Evolutionary conservation across 176 grass and related monocot species (phyloP).

Genomic region (Oryza officinalis): DNA sequence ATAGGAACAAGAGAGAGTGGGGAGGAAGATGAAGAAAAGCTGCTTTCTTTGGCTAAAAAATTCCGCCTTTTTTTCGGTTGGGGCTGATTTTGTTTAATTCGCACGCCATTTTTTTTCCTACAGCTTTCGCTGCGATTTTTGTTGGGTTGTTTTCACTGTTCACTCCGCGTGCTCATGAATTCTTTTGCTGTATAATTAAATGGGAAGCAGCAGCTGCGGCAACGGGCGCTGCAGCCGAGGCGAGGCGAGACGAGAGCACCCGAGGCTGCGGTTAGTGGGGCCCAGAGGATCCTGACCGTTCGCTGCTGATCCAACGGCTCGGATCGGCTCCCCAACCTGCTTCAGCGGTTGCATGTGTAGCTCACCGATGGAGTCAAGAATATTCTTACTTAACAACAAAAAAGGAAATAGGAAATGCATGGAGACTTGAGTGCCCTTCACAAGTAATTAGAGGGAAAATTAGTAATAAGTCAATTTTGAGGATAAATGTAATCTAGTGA

Average conservation of each 20-base stretch:
- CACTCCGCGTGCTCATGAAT: neutral
- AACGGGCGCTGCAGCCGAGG: conserved; percentile 27
- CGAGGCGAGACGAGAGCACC: neutral
- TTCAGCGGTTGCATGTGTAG: neutral
- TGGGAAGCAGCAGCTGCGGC: conserved; percentile 23
- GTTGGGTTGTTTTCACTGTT: neutral
- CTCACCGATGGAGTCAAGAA: no score
- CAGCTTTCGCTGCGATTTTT: conserved; percentile 9
- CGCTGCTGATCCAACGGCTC: neutral
- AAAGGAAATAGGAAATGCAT: no score
- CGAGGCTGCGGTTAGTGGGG: neutral
- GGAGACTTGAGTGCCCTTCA: no score
- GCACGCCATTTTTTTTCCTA: neutral
- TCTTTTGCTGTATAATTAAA: conserved; percentile 26
- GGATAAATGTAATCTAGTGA: no score
- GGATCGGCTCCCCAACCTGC: neutral
- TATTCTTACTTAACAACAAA: no score
- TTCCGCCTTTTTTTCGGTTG: conserved; percentile 15
- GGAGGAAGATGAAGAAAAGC: conserved; percentile 38
- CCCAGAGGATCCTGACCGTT: neutral
- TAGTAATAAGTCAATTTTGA: no score
- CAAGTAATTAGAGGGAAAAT: no score
- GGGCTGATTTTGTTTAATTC: conserved; percentile 5
- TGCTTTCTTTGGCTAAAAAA: conserved; percentile 38
- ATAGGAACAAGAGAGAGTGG: conserved; percentile 35